phyloP scores from a whole-genome alignment of 345 rosid species.

The Kernera saxatilis region DNA sequence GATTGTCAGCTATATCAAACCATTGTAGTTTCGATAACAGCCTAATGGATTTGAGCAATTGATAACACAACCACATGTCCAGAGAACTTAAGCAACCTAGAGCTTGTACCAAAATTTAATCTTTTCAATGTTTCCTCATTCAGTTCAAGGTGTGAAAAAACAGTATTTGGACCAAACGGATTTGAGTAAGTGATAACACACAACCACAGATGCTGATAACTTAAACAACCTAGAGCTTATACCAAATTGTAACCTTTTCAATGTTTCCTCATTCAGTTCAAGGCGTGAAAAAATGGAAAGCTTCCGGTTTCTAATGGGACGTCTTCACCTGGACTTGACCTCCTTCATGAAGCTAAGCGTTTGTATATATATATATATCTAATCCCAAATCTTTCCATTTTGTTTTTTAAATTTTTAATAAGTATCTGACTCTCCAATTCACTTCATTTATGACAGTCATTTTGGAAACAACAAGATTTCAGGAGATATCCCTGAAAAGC shows the following conservation, averaged over 20 bases:
- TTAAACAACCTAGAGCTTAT: background rate
- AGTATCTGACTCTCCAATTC: no score
- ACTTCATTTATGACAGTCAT: slow-evolving; percentile 37
- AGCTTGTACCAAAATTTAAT: slow-evolving; percentile 25
- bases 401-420: no score
- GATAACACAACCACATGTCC: background rate
- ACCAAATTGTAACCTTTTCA: slow-evolving; percentile 57
- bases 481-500: slow-evolving; percentile 47
- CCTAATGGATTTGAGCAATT: background rate
- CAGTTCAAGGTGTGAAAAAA: slow-evolving; percentile 63
- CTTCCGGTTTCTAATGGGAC: no score
- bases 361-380: no score
- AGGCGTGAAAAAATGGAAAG: no score
- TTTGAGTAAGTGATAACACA: no score
- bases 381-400: no score
- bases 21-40: slow-evolving; percentile 54
- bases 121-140: slow-evolving; percentile 69
- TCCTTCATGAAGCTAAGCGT: no score
- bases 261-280: slow-evolving; percentile 79
- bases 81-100: background rate
- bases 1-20: slow-evolving; percentile 86
- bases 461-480: slow-evolving; percentile 54
- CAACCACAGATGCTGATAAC: background rate
- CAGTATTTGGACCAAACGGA: background rate
- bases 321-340: no score